phyloP scores from a whole-genome alignment of 2,329 filamentous ascomycete genomes.

The Fusarium sp. region DNA sequence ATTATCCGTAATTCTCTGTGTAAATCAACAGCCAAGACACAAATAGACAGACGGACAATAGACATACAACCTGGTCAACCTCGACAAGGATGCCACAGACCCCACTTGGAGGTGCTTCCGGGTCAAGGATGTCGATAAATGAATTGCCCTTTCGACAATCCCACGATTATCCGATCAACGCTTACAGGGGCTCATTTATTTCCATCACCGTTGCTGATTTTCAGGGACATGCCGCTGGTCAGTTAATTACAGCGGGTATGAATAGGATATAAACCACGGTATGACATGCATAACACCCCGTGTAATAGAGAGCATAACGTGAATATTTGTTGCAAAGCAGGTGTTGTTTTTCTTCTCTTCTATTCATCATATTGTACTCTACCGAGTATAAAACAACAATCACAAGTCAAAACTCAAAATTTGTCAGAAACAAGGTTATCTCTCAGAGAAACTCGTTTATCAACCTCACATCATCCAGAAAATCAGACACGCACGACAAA shows the following conservation, averaged over 20 bases:
- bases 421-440: slow-evolving; percentile 1
- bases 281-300: slow-evolving; percentile 16
- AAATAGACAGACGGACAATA: not conserved
- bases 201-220: not conserved
- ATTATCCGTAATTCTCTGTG: not conserved
- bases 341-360: not conserved
- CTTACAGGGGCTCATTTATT: slow-evolving; percentile 18
- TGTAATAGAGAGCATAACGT: not conserved
- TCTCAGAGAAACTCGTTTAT: slow-evolving; percentile 18
- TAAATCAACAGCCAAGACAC: slow-evolving; percentile 10
- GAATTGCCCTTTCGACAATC: slow-evolving; percentile 29
- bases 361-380: not conserved
- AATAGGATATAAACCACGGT: slow-evolving; percentile 15
- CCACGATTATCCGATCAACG: slow-evolving; percentile 30
- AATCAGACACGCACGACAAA: not conserved
- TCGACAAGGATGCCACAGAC: slow-evolving; percentile 23
- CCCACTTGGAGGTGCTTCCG: slow-evolving; percentile 1
- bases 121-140: slow-evolving; percentile 36
- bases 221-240: not conserved
- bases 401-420: slow-evolving; percentile 6
- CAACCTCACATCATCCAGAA: not conserved
- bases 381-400: not conserved
- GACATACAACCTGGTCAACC: slow-evolving; percentile 9
- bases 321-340: not conserved
- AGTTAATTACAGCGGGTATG: slow-evolving; percentile 8